A percentile compares a stretch with the other conserved stretches of the same genome.
phyloP scores from a whole-genome alignment of 1,139 yeast species.

The Kodamaea suecica region DNA sequence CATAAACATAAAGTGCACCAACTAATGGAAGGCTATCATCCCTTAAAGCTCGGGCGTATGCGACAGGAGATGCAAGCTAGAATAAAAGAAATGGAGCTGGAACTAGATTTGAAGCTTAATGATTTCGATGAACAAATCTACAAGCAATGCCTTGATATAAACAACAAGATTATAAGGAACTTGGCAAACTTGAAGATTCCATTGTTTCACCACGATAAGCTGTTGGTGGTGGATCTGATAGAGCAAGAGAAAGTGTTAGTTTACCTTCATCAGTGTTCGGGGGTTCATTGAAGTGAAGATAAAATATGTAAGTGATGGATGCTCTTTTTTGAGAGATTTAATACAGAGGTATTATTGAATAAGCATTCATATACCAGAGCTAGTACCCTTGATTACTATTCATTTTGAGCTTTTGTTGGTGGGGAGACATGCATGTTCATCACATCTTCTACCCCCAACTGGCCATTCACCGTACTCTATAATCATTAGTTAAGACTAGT shows the following conservation, averaged over 20 bases:
- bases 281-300: too few relatives aligned
- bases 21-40: conserved; percentile 17
- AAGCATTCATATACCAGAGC: too few relatives aligned
- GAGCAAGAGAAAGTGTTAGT: conserved; percentile 4
- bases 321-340: too few relatives aligned
- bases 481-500: too few relatives aligned
- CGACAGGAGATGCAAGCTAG: conserved; percentile 8
- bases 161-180: conserved; percentile 16
- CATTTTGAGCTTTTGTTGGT: too few relatives aligned
- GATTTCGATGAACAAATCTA: conserved; percentile 19
- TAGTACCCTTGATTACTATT: too few relatives aligned
- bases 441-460: too few relatives aligned
- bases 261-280: background rate
- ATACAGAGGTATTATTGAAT: too few relatives aligned
- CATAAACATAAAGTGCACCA: conserved; percentile 6
- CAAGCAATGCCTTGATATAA: conserved; percentile 17
- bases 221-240: conserved; percentile 3
- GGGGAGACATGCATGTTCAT: too few relatives aligned
- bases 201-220: conserved; percentile 20
- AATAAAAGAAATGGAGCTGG: conserved; percentile 8
- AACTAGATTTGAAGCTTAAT: conserved; percentile 12
- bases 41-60: conserved; percentile 13
- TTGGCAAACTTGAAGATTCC: conserved; percentile 23
- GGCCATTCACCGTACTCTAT: too few relatives aligned
- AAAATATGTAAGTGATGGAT: too few relatives aligned